These are phyloP conservation scores for Talaromyces trachyspermus DNA, from an alignment of 495 filamentous ascomycete species.

Conservation along the genomic window DNA sequence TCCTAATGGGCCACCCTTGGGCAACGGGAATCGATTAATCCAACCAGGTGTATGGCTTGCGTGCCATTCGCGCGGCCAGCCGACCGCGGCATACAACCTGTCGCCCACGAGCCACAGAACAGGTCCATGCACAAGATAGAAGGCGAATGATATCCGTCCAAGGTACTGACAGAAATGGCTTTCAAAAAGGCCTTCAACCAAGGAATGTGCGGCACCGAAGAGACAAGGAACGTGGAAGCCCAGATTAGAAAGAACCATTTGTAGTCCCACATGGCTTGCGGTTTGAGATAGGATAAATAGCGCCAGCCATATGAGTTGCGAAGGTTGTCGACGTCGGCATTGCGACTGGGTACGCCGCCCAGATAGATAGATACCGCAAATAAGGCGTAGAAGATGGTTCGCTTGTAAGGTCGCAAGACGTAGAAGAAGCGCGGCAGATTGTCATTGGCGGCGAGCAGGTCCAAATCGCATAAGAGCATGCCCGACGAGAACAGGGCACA, in stretches of 20 bases:
- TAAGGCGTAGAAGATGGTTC: slow-evolving; percentile 34
- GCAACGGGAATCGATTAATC: slow-evolving; percentile 39
- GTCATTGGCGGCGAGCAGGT: slow-evolving; percentile 24
- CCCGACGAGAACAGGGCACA: slow-evolving; percentile 39
- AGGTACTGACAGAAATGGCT: slow-evolving; percentile 41
- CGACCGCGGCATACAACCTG: slow-evolving; percentile 44
- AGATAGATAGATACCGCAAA: slow-evolving; percentile 31
- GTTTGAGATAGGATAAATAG: slow-evolving; percentile 19
- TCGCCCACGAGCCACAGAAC: slow-evolving; percentile 34
- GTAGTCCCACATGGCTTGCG: slow-evolving; percentile 23
- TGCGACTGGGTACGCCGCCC: slow-evolving; percentile 16
- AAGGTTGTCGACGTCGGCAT: slow-evolving; percentile 11
- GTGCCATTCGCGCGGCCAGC: slow-evolving; percentile 35
- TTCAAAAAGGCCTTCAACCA: slow-evolving; percentile 29
- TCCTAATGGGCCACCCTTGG: slow-evolving; percentile 43
- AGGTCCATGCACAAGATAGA: slow-evolving; percentile 51
- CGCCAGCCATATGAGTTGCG: slow-evolving; percentile 19
- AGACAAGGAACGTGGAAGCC: slow-evolving; percentile 32
- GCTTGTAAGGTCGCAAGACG: slow-evolving; percentile 29
- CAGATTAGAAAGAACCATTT: slow-evolving; percentile 26
- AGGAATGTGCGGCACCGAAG: slow-evolving; percentile 20
- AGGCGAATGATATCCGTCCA: slow-evolving; percentile 44
- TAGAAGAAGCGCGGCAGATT: slow-evolving; percentile 23
- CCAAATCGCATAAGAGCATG: slow-evolving; percentile 36
- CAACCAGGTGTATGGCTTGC: slow-evolving; percentile 29